phyloP scores from a whole-genome alignment of 495 filamentous ascomycete genomes.

The Aspergillus bridgeri region DNA sequence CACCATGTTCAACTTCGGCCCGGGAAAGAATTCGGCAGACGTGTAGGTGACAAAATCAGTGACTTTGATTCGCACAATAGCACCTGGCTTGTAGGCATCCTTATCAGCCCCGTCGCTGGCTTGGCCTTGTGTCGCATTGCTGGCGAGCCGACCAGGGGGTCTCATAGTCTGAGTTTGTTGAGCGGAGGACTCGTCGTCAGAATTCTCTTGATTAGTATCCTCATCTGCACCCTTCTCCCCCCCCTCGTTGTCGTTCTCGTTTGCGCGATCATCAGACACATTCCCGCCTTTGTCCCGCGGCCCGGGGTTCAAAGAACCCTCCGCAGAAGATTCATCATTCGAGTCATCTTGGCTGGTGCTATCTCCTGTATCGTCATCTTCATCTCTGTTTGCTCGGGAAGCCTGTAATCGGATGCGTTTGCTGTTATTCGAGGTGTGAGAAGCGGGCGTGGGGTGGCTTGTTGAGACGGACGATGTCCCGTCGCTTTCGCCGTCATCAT shows the following conservation, averaged over 20 bases:
- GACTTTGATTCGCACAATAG: conserved; percentile 84
- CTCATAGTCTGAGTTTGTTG: conserved; percentile 2
- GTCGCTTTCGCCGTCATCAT: conserved; percentile 28
- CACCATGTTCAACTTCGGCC: conserved; percentile 95
- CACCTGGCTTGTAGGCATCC: conserved; percentile 65
- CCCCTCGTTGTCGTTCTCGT: background rate
- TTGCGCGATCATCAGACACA: background rate
- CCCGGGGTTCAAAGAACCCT: background rate
- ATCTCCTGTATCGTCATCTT: conserved; percentile 7
- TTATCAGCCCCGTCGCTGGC: conserved; percentile 12
- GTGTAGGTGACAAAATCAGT: conserved; percentile 96
- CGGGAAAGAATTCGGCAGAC: conserved; percentile 80
- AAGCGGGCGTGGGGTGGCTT: conserved; percentile 15
- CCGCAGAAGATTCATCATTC: background rate
- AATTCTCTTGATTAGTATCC: conserved; percentile 1
- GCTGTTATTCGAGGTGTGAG: conserved; percentile 20
- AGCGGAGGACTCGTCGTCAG: background rate
- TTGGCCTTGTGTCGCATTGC: background rate
- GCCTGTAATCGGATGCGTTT: conserved; percentile 35
- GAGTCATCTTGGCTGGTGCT: conserved; percentile 11
- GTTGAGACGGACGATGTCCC: conserved; percentile 20
- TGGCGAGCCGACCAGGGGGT: background rate
- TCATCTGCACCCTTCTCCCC: background rate
- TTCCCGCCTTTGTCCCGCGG: background rate
- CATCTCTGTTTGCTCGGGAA: conserved; percentile 12